These are phyloP conservation scores for Mrakia gelida DNA, from an alignment of 768 basidiomycete species.

Conservation along the genomic window DNA sequence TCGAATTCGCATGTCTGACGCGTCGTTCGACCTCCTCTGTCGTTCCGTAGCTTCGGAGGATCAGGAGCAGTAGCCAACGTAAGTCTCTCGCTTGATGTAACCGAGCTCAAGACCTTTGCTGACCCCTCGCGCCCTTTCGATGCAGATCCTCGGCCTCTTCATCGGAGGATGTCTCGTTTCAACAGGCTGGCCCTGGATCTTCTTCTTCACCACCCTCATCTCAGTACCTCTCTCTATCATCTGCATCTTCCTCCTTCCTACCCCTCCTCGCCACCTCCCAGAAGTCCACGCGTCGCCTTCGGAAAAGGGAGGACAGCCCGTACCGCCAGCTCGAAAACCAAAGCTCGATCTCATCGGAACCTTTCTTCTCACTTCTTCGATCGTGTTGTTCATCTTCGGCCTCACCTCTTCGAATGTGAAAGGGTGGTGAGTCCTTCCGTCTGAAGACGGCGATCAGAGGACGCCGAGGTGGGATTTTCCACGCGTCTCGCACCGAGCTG, in stretches of 20 bases:
- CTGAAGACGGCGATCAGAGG: no score
- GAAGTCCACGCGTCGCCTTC: neutral
- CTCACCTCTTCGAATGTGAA: neutral
- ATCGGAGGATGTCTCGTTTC: no score
- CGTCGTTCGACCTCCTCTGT: no score
- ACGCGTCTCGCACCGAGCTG: neutral
- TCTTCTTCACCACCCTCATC: slow-evolving; percentile 31
- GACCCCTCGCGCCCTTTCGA: no score
- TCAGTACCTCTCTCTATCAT: slow-evolving; percentile 27
- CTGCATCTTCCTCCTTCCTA: slow-evolving; percentile 32
- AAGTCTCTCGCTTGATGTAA: no score
- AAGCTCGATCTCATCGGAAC: slow-evolving; percentile 13
- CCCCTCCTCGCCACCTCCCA: neutral
- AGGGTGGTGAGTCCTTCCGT: neutral
- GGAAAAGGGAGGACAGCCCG: neutral
- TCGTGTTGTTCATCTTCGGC: slow-evolving; percentile 36
- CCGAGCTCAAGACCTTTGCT: no score
- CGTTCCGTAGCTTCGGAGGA: no score
- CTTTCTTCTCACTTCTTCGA: neutral
- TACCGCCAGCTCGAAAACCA: neutral
- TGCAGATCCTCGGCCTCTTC: no score
- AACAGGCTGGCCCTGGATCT: no score
- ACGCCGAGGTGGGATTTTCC: no score
- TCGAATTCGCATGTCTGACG: no score
- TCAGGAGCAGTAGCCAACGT: no score